These are phyloP conservation scores for Phytophthora parvispora DNA, from an alignment of 352 stramenopile genomes.

Conservation along the genomic window DNA sequence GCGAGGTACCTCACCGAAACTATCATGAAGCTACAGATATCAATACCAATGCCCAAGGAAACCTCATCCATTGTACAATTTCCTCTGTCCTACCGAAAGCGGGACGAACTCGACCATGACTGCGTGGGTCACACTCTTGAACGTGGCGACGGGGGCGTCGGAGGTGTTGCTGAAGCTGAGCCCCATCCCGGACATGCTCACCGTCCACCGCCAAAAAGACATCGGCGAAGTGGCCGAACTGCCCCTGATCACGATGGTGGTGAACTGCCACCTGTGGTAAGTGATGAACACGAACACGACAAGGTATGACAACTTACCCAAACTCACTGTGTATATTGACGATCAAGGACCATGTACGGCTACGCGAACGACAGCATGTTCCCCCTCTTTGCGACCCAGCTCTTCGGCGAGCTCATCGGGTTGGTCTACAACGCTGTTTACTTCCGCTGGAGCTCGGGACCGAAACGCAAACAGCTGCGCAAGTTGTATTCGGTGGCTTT, in stretches of 20 bases:
- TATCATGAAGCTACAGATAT: too few species aligned
- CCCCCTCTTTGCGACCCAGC: slow-evolving; percentile 31
- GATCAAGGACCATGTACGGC: slow-evolving; percentile 33
- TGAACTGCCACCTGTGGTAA: slow-evolving; percentile 38
- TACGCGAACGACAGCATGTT: slow-evolving; percentile 29
- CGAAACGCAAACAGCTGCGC: slow-evolving; percentile 20
- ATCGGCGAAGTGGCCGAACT: slow-evolving; percentile 36
- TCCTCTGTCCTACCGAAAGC: too few species aligned
- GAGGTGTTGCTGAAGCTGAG: slow-evolving; percentile 31
- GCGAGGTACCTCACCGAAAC: neutral
- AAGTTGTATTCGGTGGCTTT: slow-evolving; percentile 22
- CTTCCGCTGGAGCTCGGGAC: slow-evolving; percentile 22
- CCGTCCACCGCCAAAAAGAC: slow-evolving; percentile 32
- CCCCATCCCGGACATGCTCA: slow-evolving; percentile 34
- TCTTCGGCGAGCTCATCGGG: slow-evolving; percentile 26
- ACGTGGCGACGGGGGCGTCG: slow-evolving; percentile 20
- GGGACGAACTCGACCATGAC: too few species aligned
- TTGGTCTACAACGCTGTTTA: slow-evolving; percentile 36
- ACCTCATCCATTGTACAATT: too few species aligned
- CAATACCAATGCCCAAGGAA: too few species aligned
- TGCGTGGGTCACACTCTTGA: slow-evolving; percentile 22
- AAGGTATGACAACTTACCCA: too few species aligned
- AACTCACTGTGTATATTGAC: too few species aligned
- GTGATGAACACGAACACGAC: too few species aligned
- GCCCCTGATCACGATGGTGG: slow-evolving; percentile 28